phyloP scores from a whole-genome alignment of 228 moss, liverwort and hornwort genomes.

The Sphagnum fallax region DNA sequence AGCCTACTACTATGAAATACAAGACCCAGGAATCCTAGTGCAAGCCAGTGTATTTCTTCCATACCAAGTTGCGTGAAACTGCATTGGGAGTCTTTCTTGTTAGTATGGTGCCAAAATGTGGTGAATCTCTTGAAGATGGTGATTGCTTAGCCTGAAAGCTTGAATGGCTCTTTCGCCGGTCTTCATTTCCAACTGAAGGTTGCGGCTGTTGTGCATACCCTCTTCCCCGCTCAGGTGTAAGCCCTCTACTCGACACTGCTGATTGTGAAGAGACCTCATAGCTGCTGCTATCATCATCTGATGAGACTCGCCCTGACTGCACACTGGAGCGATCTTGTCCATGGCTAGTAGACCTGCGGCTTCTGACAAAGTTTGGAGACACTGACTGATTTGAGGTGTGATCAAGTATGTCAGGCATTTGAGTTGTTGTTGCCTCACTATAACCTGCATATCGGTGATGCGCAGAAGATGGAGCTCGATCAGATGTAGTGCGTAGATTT shows the following conservation, averaged over 20 bases:
- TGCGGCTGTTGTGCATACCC: conserved; percentile 6
- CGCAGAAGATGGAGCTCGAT: too few species aligned
- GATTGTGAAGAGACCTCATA: conserved; percentile 40
- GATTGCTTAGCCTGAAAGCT: conserved; percentile 15
- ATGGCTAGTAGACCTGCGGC: conserved; percentile 17
- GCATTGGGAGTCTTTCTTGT: conserved; percentile 38
- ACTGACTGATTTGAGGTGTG: neutral
- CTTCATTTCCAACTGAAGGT: conserved; percentile 4
- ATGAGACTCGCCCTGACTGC: conserved; percentile 20
- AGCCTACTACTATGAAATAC: too few species aligned
- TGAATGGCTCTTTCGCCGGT: conserved; percentile 9
- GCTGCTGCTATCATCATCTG: conserved; percentile 36
- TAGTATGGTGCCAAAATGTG: conserved; percentile 6
- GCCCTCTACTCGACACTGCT: conserved; percentile 21
- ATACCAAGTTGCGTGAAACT: conserved; percentile 21
- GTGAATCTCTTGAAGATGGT: conserved; percentile 6
- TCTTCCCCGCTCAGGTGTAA: conserved; percentile 21
- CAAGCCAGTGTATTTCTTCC: neutral
- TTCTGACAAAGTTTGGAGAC: conserved; percentile 18
- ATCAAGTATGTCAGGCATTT: too few species aligned
- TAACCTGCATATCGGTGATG: too few species aligned
- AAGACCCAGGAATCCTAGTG: too few species aligned
- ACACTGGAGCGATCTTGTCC: conserved; percentile 5
- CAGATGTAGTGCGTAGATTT: conserved; percentile 24
- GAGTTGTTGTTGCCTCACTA: too few species aligned